Conservation (phyloP, 1,284 basidiomycete genomes). For the Papiliotrema terrestris region DNA sequence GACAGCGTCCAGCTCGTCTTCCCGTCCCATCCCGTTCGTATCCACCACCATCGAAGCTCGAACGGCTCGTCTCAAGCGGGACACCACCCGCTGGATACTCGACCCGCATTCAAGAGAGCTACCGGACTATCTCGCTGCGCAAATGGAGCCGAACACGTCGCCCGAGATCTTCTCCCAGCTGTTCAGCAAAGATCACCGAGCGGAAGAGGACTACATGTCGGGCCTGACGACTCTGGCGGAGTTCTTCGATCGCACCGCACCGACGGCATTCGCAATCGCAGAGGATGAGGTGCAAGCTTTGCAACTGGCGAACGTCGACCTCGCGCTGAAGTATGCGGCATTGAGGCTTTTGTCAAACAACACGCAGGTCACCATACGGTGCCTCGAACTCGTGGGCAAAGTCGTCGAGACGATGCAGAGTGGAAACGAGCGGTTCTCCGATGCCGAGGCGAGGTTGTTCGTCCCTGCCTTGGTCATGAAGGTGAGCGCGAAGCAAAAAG, state of each 20-base stretch:
- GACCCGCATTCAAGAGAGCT: constrained; percentile 71
- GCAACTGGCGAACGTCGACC: constrained; percentile 85
- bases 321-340: constrained; percentile 90
- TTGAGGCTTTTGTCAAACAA: constrained; percentile 89
- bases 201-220: constrained; percentile 85
- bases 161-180: constrained; percentile 72
- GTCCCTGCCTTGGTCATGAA: constrained; percentile 88
- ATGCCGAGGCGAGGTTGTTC: constrained; percentile 83
- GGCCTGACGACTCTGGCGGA: constrained; percentile 72
- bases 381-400: constrained; percentile 80
- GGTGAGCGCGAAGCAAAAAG: constrained; percentile 52
- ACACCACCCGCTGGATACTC: constrained; percentile 75
- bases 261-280: constrained; percentile 58
- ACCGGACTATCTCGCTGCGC: constrained; percentile 77
- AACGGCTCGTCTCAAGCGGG: constrained; percentile 69
- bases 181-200: constrained; percentile 94
- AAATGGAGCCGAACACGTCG: constrained; percentile 83
- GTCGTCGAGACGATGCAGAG: constrained; percentile 69
- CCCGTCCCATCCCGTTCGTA: constrained; percentile 56
- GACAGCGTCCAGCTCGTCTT: constrained; percentile 42
- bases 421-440: constrained; percentile 75
- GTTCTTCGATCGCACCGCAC: constrained; percentile 64
- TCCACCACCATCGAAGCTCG: constrained; percentile 72
- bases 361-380: constrained; percentile 83
- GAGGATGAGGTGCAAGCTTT: constrained; percentile 61